Base-by-base conservation (phyloP, 495 filamentous ascomycete genomes). In the Glutinoglossum americanum region DNA sequence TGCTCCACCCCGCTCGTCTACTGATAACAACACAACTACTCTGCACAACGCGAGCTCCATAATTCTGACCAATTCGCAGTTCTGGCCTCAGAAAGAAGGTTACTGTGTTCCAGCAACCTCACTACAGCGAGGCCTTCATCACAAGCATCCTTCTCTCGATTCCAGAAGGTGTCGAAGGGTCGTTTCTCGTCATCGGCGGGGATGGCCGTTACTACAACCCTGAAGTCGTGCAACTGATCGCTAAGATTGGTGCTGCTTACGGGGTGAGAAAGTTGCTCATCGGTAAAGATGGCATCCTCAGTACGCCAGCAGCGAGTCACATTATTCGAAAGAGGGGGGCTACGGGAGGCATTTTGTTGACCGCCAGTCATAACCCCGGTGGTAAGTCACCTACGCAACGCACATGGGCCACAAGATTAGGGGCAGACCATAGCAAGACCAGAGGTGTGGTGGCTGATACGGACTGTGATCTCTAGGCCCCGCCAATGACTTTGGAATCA, bases 21-120 rank as follows among this genome's bases (percentile, higher is more conserved):
- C 23, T 37, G 11, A 13, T n/a, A 28, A 3, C 32, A 45, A 15
- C 8, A 45, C 13, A 10, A 27, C 5, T 28, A 7, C 3, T 45
- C 5, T 27, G 41, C 17, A 13, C 32, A 11, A 15, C 37, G 6
- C 13, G 5, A 41, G 13, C 13, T 7, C 15, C 13, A 9, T 9
- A 51, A 55, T 44, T 23, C 47, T 57, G 57, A 58, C 56, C 25
- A 15, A n/a, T 25, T 27, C 9, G 25, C 64, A 97, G 92, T 63
- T 98, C 92, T 61, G 92, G 92, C 65, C 84, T 98, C 64, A 87
- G 92, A 61, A 98, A 98, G 74, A 98, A 96, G 79, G 93, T 97
- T 71, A 86, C 83, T 67, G 84, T 95, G 68, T 98, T 98, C 77
- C 87, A 98, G 69, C 76, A 96, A 71, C 77, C 82, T 54, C 77